Evolutionary conservation across 352 stramenopile species (phyloP).

Genomic region (Phytophthora rubi): DNA sequence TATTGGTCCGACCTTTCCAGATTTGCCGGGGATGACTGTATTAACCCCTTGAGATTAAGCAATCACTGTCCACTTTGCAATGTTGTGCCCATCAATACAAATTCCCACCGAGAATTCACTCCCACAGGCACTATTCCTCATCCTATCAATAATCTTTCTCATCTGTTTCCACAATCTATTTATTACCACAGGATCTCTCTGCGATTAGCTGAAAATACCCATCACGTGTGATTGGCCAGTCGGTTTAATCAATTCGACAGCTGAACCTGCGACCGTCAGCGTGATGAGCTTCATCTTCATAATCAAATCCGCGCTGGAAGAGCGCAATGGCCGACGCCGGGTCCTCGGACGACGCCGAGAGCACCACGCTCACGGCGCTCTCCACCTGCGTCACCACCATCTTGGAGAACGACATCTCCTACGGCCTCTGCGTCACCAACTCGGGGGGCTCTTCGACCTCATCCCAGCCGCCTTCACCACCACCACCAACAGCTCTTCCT

Average conservation of each 20-base stretch:
- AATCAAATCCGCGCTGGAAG: background rate
- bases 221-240: no score
- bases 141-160: no score
- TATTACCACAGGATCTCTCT: background rate
- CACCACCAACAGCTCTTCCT: background rate
- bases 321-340: slow-evolving; percentile 32
- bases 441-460: slow-evolving; percentile 59
- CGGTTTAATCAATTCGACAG: background rate
- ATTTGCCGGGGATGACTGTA: no score
- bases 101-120: no score
- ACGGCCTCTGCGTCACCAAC: slow-evolving; percentile 69
- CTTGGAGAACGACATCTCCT: slow-evolving; percentile 45
- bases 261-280: no score
- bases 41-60: no score
- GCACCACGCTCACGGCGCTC: slow-evolving; percentile 38
- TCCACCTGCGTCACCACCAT: slow-evolving; percentile 44
- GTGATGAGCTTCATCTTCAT: background rate
- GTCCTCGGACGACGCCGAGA: slow-evolving; percentile 34
- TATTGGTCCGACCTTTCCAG: no score
- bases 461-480: slow-evolving; percentile 18
- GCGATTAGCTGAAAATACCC: background rate
- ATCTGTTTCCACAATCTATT: no score
- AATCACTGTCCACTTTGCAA: no score
- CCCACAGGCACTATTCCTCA: no score
- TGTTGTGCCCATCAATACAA: no score